These are phyloP conservation scores for Abrus pulchellus DNA, from an alignment of 306 rosid species.

Conservation along the genomic window DNA sequence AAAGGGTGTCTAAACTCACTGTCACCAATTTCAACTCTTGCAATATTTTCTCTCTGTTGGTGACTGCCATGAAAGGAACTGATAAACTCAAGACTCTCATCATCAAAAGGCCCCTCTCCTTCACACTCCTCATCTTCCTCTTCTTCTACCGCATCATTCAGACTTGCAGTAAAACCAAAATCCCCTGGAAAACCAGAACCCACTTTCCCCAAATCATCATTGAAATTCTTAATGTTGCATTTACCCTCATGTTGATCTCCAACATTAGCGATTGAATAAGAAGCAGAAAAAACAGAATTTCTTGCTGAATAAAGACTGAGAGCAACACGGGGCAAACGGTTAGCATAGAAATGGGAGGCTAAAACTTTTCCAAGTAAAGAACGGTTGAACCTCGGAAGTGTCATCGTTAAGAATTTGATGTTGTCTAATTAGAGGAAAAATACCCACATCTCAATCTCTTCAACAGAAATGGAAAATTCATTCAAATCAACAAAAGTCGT, in stretches of 20 bases:
- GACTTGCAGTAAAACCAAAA: slow-evolving; percentile 46
- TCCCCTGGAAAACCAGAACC: slow-evolving; percentile 51
- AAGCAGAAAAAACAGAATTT: slow-evolving; percentile 26
- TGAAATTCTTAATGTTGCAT: slow-evolving; percentile 31
- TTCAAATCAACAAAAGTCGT: background rate
- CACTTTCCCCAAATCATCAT: slow-evolving; percentile 48
- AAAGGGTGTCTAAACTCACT: slow-evolving; percentile 74
- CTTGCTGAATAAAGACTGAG: slow-evolving; percentile 43
- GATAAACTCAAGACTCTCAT: slow-evolving; percentile 57
- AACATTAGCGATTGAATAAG: slow-evolving; percentile 45
- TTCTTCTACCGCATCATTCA: slow-evolving; percentile 40
- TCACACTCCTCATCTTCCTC: slow-evolving; percentile 51
- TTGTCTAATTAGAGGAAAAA: background rate
- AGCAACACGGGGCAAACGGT: slow-evolving; percentile 40
- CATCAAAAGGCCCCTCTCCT: slow-evolving; percentile 38
- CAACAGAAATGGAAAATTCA: background rate
- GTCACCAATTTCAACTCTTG: slow-evolving; percentile 65
- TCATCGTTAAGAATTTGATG: background rate
- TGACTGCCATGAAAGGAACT: slow-evolving; percentile 46
- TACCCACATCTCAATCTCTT: background rate
- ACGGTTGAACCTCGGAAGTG: slow-evolving; percentile 40
- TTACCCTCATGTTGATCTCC: slow-evolving; percentile 41
- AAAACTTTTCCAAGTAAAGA: slow-evolving; percentile 34
- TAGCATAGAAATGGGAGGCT: slow-evolving; percentile 40
- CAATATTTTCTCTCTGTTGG: slow-evolving; percentile 40